Evolutionary conservation across 202 grass and related monocot species (phyloP).

Genomic region (Eragrostis tef): DNA sequence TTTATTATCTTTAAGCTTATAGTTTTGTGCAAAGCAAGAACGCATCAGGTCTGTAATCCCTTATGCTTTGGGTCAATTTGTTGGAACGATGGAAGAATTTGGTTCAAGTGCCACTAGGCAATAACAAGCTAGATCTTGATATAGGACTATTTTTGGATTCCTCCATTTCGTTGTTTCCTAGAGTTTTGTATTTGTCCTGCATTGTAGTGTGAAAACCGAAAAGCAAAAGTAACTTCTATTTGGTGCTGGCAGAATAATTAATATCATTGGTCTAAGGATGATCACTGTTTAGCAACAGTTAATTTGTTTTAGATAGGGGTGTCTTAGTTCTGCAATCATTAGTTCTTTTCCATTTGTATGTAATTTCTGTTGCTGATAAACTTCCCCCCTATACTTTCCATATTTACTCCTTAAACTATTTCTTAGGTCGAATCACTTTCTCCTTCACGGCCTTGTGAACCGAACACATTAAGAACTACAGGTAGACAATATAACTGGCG

Average conservation of each 20-base stretch:
- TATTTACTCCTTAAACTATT: slow-evolving; percentile 20
- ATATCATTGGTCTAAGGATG: slow-evolving; percentile 4
- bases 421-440: slow-evolving; percentile 61
- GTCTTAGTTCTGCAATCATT: neutral
- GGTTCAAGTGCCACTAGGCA: slow-evolving; percentile 4
- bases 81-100: slow-evolving; percentile 5
- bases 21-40: neutral
- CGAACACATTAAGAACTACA: slow-evolving; percentile 46
- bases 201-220: neutral
- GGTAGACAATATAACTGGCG: slow-evolving; percentile 50
- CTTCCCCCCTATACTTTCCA: neutral
- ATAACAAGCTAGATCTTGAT: neutral
- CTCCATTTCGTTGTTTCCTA: neutral
- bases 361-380: slow-evolving; percentile 23
- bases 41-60: neutral
- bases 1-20: neutral
- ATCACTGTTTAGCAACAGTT: neutral
- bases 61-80: neutral
- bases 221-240: neutral
- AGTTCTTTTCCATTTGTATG: slow-evolving; percentile 17
- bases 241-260: neutral
- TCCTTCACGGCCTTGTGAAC: slow-evolving; percentile 50
- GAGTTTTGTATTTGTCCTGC: neutral
- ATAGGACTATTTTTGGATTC: neutral
- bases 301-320: neutral